Evolutionary conservation across 2,329 filamentous ascomycete species (phyloP).

Genomic region (Coniosporium tulheliwenetii): DNA sequence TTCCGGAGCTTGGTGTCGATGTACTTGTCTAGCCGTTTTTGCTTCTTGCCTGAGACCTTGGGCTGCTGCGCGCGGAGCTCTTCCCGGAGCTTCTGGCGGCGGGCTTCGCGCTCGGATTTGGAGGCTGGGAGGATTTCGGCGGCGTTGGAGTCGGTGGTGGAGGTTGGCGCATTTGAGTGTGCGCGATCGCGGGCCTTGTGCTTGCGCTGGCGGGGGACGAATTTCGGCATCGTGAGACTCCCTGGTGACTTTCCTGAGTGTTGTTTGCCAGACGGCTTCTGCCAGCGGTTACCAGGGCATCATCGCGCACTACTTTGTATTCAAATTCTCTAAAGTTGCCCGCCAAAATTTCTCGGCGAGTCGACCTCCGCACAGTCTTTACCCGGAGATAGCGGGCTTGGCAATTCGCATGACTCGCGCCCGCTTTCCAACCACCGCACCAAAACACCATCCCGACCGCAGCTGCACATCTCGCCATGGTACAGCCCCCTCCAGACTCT

Average conservation of each 20-base stretch:
- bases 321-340: too few relatives aligned
- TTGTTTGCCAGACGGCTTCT: too few relatives aligned
- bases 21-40: slow-evolving; percentile 53
- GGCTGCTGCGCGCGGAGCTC: slow-evolving; percentile 38
- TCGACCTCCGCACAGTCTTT: too few relatives aligned
- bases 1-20: slow-evolving; percentile 86
- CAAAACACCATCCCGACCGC: too few relatives aligned
- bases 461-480: too few relatives aligned
- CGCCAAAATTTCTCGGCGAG: too few relatives aligned
- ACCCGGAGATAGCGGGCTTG: too few relatives aligned
- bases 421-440: too few relatives aligned
- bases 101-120: slow-evolving; percentile 37
- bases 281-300: too few relatives aligned
- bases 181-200: slow-evolving; percentile 46
- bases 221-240: slow-evolving; percentile 21
- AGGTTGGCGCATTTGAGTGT: slow-evolving; percentile 23
- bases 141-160: slow-evolving; percentile 37
- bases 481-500: slow-evolving; percentile 7
- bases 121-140: slow-evolving; percentile 28
- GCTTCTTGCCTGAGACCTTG: slow-evolving; percentile 47
- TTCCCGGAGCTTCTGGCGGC: slow-evolving; percentile 34
- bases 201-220: slow-evolving; percentile 41
- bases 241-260: too few relatives aligned
- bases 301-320: too few relatives aligned
- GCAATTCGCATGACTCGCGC: too few relatives aligned